Evolutionary conservation across 768 basidiomycete species (phyloP).

Genomic region (Cubamyces lactineus): DNA sequence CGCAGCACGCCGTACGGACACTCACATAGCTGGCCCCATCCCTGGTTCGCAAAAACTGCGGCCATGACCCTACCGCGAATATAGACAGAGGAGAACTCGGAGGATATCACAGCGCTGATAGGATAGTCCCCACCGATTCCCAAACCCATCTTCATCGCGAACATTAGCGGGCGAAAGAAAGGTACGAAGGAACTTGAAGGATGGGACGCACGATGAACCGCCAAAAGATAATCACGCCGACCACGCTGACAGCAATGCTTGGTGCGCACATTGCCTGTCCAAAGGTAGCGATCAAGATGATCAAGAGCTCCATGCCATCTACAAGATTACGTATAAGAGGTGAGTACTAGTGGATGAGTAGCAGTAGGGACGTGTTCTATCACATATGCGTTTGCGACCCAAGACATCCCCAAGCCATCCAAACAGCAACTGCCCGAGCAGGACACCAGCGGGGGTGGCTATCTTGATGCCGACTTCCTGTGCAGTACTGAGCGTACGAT

Average conservation of each 20-base stretch:
- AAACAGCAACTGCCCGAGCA: slow-evolving; percentile 47
- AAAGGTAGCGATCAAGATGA: slow-evolving; percentile 45
- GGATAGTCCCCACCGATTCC: slow-evolving; percentile 55
- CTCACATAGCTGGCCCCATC: slow-evolving; percentile 47
- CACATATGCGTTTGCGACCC: slow-evolving; percentile 45
- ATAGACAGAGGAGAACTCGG: slow-evolving; percentile 49
- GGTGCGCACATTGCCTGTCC: slow-evolving; percentile 44
- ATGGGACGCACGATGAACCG: slow-evolving; percentile 42
- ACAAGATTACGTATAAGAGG: background rate
- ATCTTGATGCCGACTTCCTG: slow-evolving; percentile 53
- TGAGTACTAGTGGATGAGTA: too few relatives aligned
- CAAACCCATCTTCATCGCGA: slow-evolving; percentile 34
- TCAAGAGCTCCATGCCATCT: slow-evolving; percentile 49
- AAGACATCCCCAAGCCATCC: slow-evolving; percentile 50
- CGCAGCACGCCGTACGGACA: background rate
- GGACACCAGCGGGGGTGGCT: slow-evolving; percentile 44
- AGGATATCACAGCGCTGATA: slow-evolving; percentile 50
- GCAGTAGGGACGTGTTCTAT: too few relatives aligned
- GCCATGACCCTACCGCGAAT: slow-evolving; percentile 54
- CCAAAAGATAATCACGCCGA: slow-evolving; percentile 50
- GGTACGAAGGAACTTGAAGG: background rate
- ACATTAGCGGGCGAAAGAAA: background rate
- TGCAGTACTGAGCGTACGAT: slow-evolving; percentile 41
- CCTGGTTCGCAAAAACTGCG: slow-evolving; percentile 50
- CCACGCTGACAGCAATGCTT: slow-evolving; percentile 42